A percentile compares a stretch with the other conserved stretches of the same genome.
These are phyloP conservation scores for Berkeleyomyces basicola DNA, from an alignment of 2,329 filamentous ascomycete genomes.

Conservation along the genomic window DNA sequence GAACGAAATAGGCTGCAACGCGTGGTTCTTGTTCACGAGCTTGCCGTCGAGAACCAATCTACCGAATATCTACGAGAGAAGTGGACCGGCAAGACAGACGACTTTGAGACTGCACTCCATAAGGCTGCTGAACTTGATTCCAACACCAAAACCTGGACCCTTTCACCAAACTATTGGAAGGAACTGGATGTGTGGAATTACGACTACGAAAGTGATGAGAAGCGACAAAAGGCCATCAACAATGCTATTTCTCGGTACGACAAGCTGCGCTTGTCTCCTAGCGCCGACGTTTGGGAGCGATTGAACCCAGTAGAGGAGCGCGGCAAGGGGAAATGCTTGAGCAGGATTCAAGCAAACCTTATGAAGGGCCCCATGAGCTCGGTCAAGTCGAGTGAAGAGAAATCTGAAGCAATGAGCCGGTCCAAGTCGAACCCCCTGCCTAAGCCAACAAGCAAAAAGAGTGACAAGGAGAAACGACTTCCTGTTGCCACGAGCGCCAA, in stretches of 20 bases:
- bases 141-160: slow-evolving; percentile 33
- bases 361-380: slow-evolving; percentile 31
- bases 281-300: slow-evolving; percentile 44
- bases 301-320: slow-evolving; percentile 41
- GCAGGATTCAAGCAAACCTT: slow-evolving; percentile 42
- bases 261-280: slow-evolving; percentile 37
- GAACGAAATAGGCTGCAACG: slow-evolving; percentile 38
- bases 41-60: slow-evolving; percentile 37
- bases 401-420: slow-evolving; percentile 24
- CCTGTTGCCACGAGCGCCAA: slow-evolving; percentile 19
- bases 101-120: slow-evolving; percentile 36
- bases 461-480: slow-evolving; percentile 38
- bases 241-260: slow-evolving; percentile 44
- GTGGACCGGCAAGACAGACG: slow-evolving; percentile 35
- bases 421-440: slow-evolving; percentile 35
- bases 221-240: slow-evolving; percentile 44
- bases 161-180: slow-evolving; percentile 41
- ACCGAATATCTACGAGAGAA: slow-evolving; percentile 32
- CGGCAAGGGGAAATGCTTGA: slow-evolving; percentile 41
- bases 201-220: slow-evolving; percentile 34
- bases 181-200: slow-evolving; percentile 50
- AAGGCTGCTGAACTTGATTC: slow-evolving; percentile 41
- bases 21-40: slow-evolving; percentile 40
- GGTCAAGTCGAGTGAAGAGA: slow-evolving; percentile 22
- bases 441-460: slow-evolving; percentile 40